A percentile compares a stretch with the other conserved stretches of the same genome.
Evolutionary conservation across 768 basidiomycete genomes (phyloP).

Genomic region (Serendipita sp.): DNA sequence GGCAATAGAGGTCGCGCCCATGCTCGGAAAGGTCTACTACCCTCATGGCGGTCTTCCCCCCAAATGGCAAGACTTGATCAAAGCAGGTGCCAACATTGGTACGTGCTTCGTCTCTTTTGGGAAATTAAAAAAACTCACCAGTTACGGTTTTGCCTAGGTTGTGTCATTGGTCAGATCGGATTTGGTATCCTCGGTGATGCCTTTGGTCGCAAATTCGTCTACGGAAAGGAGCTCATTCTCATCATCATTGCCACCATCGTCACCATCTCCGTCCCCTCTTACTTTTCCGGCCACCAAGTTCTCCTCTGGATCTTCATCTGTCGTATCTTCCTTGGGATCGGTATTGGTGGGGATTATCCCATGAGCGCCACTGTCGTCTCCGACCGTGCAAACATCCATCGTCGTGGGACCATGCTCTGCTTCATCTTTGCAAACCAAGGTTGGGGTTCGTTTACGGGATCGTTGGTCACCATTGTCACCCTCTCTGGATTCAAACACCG

Average conservation of each 20-base stretch:
- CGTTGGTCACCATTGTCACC: slow-evolving; percentile 44
- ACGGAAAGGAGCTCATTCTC: slow-evolving; percentile 35
- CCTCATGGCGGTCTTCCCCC: slow-evolving; percentile 33
- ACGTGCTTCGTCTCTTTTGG: not conserved
- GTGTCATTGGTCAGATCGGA: slow-evolving; percentile 32
- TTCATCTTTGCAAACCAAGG: slow-evolving; percentile 64
- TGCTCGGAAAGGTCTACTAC: slow-evolving; percentile 51
- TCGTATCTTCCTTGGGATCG: slow-evolving; percentile 59
- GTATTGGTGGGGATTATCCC: slow-evolving; percentile 67
- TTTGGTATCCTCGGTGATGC: slow-evolving; percentile 40
- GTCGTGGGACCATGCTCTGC: slow-evolving; percentile 56
- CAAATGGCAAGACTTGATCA: slow-evolving; percentile 43
- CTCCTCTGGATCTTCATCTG: slow-evolving; percentile 51
- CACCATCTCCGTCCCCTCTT: slow-evolving; percentile 45
- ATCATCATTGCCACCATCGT: slow-evolving; percentile 66
- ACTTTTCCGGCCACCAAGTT: slow-evolving; percentile 31
- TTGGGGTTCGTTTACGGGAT: slow-evolving; percentile 55
- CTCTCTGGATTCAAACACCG: slow-evolving; percentile 43
- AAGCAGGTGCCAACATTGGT: slow-evolving; percentile 52
- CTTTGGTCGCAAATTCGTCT: slow-evolving; percentile 52
- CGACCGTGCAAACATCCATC: slow-evolving; percentile 41
- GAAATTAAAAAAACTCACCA: not conserved
- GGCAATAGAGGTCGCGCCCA: slow-evolving; percentile 30
- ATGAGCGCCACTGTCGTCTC: slow-evolving; percentile 44
- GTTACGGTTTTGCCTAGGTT: slow-evolving; percentile 17